A percentile compares a stretch with the other conserved stretches of the same genome.
Conservation (phyloP, 129 eudicot genomes). For the Pulicaria dysenterica region DNA sequence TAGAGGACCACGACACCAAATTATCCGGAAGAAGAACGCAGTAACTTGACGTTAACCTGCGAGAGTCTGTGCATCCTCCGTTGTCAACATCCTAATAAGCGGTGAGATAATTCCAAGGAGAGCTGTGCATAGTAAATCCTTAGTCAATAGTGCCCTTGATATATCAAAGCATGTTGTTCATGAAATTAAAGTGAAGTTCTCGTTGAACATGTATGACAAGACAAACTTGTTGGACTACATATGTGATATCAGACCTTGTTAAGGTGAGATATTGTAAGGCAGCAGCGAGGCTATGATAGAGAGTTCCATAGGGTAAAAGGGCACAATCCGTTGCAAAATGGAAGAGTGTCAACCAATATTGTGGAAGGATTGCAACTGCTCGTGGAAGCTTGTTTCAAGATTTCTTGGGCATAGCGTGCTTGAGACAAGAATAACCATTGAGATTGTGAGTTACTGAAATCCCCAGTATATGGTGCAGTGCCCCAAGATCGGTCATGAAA, state of each 20-base stretch:
- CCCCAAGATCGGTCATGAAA: no score
- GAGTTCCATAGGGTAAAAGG: no score
- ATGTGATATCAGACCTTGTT: background rate
- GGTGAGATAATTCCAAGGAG: no score
- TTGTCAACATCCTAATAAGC: background rate
- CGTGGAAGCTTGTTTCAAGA: no score
- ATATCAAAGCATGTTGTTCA: background rate
- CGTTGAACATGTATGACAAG: background rate
- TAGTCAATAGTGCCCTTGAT: background rate
- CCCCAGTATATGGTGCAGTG: no score
- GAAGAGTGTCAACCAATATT: no score
- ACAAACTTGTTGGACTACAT: background rate
- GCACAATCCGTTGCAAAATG: no score
- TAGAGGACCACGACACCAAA: background rate
- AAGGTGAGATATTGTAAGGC: background rate
- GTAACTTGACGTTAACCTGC: background rate
- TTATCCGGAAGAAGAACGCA: background rate
- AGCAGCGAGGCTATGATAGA: background rate
- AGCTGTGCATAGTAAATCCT: no score
- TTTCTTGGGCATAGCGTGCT: no score
- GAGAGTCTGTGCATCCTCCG: background rate
- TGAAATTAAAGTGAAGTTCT: background rate
- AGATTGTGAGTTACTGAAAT: no score
- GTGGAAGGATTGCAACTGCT: no score
- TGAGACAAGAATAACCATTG: no score